phyloP scores from a whole-genome alignment of 305 asterid species.

The Salvia sclarea region DNA sequence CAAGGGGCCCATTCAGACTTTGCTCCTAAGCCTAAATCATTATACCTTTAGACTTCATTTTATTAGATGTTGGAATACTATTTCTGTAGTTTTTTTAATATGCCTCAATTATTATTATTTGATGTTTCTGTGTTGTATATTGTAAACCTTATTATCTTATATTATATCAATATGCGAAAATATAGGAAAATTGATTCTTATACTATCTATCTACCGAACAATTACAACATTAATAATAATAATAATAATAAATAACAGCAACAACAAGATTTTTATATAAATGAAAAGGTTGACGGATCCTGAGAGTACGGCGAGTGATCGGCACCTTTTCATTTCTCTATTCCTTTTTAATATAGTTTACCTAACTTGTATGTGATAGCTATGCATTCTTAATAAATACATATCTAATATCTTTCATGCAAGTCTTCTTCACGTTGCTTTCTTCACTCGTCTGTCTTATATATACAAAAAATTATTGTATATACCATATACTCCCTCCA shows the following conservation, averaged over 20 bases:
- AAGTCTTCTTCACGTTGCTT: slow-evolving; percentile 56
- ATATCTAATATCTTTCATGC: slow-evolving; percentile 45
- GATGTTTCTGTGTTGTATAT: background rate
- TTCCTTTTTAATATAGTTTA: slow-evolving; percentile 1
- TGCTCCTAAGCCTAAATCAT: slow-evolving; percentile 69
- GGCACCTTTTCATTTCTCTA: slow-evolving; percentile 15
- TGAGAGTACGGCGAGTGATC: slow-evolving; percentile 49
- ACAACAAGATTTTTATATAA: slow-evolving; percentile 2
- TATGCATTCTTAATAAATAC: background rate
- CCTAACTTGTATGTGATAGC: slow-evolving; percentile 36
- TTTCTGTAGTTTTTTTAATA: slow-evolving; percentile 13
- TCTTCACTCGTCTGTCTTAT: slow-evolving; percentile 18
- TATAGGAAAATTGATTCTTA: background rate
- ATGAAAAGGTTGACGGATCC: slow-evolving; percentile 40
- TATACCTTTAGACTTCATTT: slow-evolving; percentile 56
- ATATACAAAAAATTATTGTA: too few relatives aligned
- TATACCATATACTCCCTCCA: too few relatives aligned
- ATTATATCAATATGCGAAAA: background rate
- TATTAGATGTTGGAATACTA: slow-evolving; percentile 32
- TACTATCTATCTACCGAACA: too few relatives aligned
- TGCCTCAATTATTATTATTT: background rate
- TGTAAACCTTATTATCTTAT: background rate
- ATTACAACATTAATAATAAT: background rate
- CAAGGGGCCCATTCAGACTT: slow-evolving; percentile 65
- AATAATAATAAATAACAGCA: background rate